Evolutionary conservation across 2,329 filamentous ascomycete genomes (phyloP).

Genomic region (Claviceps sorghi): DNA sequence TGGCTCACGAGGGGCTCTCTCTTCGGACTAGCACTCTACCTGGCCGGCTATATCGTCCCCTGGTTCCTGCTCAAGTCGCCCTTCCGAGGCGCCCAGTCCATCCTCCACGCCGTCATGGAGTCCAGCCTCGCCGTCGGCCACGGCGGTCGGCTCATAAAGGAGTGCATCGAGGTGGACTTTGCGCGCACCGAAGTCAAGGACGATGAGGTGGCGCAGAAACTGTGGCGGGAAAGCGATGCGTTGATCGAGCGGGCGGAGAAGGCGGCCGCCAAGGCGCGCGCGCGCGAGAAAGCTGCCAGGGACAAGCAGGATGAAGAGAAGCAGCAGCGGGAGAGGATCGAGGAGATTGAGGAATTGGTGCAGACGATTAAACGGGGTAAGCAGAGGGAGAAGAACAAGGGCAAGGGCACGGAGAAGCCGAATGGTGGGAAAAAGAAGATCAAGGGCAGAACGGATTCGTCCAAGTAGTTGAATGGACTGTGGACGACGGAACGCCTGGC

Average conservation of each 20-base stretch:
- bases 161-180: constrained; percentile 65
- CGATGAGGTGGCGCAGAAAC: constrained; percentile 62
- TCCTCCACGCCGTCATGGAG: constrained; percentile 79
- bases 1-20: constrained; percentile 80
- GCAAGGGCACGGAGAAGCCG: not conserved
- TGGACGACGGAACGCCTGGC: not conserved
- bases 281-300: constrained; percentile 24
- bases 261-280: constrained; percentile 47
- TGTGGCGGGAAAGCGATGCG: constrained; percentile 82
- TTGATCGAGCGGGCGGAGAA: constrained; percentile 74
- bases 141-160: constrained; percentile 69
- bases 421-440: not conserved
- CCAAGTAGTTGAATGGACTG: not conserved
- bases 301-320: constrained; percentile 19
- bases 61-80: constrained; percentile 85
- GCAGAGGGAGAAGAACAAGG: constrained; percentile 13
- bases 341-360: constrained; percentile 24
- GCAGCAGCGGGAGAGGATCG: constrained; percentile 18
- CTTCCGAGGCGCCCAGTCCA: constrained; percentile 69
- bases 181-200: constrained; percentile 61
- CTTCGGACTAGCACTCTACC: constrained; percentile 62
- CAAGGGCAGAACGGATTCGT: not conserved
- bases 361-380: constrained; percentile 30
- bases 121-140: constrained; percentile 45
- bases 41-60: constrained; percentile 62